phyloP scores from a whole-genome alignment of 129 eudicot genomes.

The Pulicaria dysenterica region DNA sequence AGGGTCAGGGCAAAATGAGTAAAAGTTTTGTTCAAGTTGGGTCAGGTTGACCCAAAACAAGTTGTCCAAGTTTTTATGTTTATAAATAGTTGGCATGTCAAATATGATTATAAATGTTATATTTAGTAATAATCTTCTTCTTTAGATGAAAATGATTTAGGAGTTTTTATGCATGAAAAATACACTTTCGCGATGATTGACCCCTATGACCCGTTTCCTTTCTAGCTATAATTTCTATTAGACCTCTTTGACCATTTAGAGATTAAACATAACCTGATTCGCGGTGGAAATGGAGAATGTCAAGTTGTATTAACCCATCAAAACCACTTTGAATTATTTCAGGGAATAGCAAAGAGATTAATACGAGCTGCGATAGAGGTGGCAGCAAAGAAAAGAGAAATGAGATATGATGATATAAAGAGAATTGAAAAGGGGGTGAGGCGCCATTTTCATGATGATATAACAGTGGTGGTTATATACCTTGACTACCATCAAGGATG shows the following conservation, averaged over 20 bases:
- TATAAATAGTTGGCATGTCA: neutral
- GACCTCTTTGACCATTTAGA: neutral
- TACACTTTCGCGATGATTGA: neutral
- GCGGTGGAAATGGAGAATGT: neutral
- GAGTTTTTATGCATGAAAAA: neutral
- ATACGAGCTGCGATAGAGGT: slow-evolving; percentile 60
- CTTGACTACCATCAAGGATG: slow-evolving; percentile 53
- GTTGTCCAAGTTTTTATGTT: neutral
- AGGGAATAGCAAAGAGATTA: slow-evolving; percentile 84
- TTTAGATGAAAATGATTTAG: neutral
- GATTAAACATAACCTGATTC: neutral
- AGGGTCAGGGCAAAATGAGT: too few relatives aligned
- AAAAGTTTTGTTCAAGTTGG: neutral
- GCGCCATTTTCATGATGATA: slow-evolving; percentile 80
- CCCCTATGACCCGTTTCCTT: neutral
- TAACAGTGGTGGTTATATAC: slow-evolving; percentile 68
- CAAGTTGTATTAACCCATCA: slow-evolving; percentile 1
- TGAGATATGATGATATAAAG: slow-evolving; percentile 65
- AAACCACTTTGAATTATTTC: slow-evolving; percentile 20
- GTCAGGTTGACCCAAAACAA: neutral
- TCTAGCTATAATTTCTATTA: neutral
- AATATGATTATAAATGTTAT: neutral
- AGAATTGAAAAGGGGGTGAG: slow-evolving; percentile 71
- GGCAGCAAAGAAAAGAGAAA: slow-evolving; percentile 68
- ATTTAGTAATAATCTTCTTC: neutral